Conservation (phyloP, 2,329 filamentous ascomycete genomes). For the Colletotrichum sp. region DNA sequence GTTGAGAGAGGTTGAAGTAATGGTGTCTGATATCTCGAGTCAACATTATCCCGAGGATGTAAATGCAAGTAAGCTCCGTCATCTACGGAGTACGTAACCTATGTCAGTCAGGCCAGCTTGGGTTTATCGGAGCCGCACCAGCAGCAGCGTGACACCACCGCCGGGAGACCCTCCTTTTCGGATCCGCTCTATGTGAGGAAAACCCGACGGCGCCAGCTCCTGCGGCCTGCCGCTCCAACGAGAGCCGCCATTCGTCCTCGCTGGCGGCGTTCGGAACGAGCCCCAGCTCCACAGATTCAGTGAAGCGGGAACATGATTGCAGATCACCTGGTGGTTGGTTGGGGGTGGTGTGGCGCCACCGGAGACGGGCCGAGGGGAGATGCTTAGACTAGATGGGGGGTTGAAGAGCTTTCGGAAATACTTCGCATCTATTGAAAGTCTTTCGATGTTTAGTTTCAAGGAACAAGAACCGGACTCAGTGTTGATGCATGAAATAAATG, state of each 20-base stretch:
- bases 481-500: not conserved
- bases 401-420: not conserved
- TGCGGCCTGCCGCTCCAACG: not conserved
- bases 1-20: constrained; percentile 1
- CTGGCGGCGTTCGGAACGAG: not conserved
- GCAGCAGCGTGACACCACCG: not conserved
- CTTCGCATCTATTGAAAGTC: not conserved
- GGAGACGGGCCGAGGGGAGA: not conserved
- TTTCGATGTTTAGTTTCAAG: not conserved
- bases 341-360: not conserved
- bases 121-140: not conserved
- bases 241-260: not conserved
- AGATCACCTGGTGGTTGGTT: not conserved
- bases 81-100: no score
- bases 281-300: not conserved
- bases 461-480: not conserved
- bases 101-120: not conserved
- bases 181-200: not conserved
- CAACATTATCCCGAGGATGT: not conserved
- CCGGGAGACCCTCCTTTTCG: not conserved
- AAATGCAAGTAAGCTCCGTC: not conserved
- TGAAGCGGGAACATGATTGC: not conserved
- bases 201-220: not conserved
- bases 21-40: not conserved
- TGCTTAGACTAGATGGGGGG: not conserved